Base-by-base conservation (phyloP, 805 yeast genomes). In the Sugiyamaella qingdaonensis region DNA sequence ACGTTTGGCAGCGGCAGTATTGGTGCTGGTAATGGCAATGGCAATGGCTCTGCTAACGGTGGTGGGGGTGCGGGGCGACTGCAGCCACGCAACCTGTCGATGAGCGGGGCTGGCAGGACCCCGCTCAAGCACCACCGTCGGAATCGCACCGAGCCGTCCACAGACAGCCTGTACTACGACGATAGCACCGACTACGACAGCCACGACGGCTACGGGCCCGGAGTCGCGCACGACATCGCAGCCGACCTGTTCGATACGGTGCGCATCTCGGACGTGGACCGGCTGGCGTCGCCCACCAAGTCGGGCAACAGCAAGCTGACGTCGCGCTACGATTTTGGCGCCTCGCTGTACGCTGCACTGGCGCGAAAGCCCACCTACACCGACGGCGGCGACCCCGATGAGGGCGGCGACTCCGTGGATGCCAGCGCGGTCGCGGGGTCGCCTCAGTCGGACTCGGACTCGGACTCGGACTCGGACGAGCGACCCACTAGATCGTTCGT, bases 261-360 rank as follows among this genome's bases (percentile, higher is more conserved):
- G 43, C 43, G 19, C 21, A 39, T 32, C 24, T 10, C 39, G 35
- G 10, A 45, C 10, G 19, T n/a, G 14, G 37, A 31, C 37, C 13
- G 34, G 27, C 29, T 32, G 21, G 10, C 43, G 35, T 46, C 54
- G 16, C 50, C 54, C 10, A 52, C 57, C 18, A 54, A 55, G 44
- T 61, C 58, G 42, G 43, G 34, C 10, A 44, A 44, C 32, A 50
- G 54, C 35, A 49, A 55, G 37, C 51, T 58, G 31, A 53, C 61
- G 16, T 53, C 61, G 24, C 44, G 62, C 14, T 59, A 59, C 54
- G 49, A 47, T 34, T 61, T 57, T 49, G 62, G 58, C 13, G 53
- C 56, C 19, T 50, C 61, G 24, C 35, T 55, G 44, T 46, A 46
- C 33, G 57, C 59, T 27, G 51, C 56, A 19, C 14, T 54, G 46